A percentile compares a stretch with the other conserved stretches of the same genome.
These are phyloP conservation scores for Aurifilum marmelostoma DNA, from an alignment of 2,329 filamentous ascomycete genomes.

Conservation along the genomic window DNA sequence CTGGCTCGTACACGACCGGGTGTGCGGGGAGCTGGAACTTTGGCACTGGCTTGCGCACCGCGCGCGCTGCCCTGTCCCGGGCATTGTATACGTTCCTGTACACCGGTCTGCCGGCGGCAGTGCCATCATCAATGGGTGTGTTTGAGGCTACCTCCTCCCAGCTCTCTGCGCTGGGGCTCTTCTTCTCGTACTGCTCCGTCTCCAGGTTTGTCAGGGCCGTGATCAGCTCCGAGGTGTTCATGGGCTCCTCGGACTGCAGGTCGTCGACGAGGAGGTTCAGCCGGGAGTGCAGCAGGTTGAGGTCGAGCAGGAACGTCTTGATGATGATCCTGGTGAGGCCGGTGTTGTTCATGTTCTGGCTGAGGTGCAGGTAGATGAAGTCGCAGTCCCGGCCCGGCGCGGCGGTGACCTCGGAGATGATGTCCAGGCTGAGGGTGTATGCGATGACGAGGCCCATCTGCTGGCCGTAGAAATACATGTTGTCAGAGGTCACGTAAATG, in stretches of 20 bases:
- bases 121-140: constrained; percentile 63
- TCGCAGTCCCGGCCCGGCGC: constrained; percentile 91
- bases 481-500: constrained; percentile 83
- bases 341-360: constrained; percentile 63
- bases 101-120: constrained; percentile 45
- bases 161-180: constrained; percentile 79
- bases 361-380: constrained; percentile 82
- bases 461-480: constrained; percentile 96
- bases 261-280: constrained; percentile 86
- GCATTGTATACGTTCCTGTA: constrained; percentile 42
- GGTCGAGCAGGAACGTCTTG: constrained; percentile 89
- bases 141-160: constrained; percentile 80
- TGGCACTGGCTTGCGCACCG: constrained; percentile 48
- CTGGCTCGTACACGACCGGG: constrained; percentile 81
- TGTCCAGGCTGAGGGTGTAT: constrained; percentile 73
- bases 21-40: constrained; percentile 83
- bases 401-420: constrained; percentile 85
- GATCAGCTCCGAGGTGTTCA: constrained; percentile 70
- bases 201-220: constrained; percentile 77
- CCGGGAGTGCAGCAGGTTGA: constrained; percentile 79
- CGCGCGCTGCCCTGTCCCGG: constrained; percentile 40
- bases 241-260: constrained; percentile 70
- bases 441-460: constrained; percentile 89
- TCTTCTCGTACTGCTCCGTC: constrained; percentile 58
- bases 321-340: constrained; percentile 78